Base-by-base conservation (phyloP, 495 filamentous ascomycete species). In the Trichoderma asperelloides region DNA sequence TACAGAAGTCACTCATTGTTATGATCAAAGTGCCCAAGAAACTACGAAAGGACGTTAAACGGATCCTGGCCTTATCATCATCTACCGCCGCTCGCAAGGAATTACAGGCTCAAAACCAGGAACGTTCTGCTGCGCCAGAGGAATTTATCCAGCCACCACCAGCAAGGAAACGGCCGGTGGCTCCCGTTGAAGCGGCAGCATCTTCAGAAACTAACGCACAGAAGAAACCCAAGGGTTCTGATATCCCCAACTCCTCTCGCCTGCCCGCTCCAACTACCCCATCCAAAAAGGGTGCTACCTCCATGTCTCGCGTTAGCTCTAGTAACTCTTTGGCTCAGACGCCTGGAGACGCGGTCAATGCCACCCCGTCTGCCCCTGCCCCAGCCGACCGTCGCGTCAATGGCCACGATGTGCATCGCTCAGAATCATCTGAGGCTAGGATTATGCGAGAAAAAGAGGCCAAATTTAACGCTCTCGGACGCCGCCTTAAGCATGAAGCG, bases 241-340 rank as follows among this genome's bases (percentile, higher is more conserved):
- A 81, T 9, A 70, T 45, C 41, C 73, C 16, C 30, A 69, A 18
- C 51, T 67, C 43, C 71, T 60, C 55, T 4, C 55, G 55, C 7
- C 9, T 18, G 64, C 30, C 72, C 41, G 70, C 72, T 12, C 78
- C 79, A 13, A 74, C 76, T 0, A 83, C 81, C 16, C 80, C 81
- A 1, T 76, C 79, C 21, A 81, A 79, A 66, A 77, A 72, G n/a
- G 63, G 66, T 30, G 74, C 79, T 25, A 77, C 78, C 0, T 70
- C 78, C 55, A 83, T 82, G 80, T 78, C 75, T 12, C 77, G 80
- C n/a, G 78, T 79, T 13, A 70, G 79, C 23, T 81, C 81, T n/a
- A 81, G 70, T 67, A 78, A 79, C 62, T 81, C 79, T 4, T 76
- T 78, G 65, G 72, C 70, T 18, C 74, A 73, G 39, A 82, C 81